Percentiles rank a stretch among this genome's conserved stretches.
Evolutionary conservation across 2,329 filamentous ascomycete species (phyloP).

Genomic region (Leptographium flavum): DNA sequence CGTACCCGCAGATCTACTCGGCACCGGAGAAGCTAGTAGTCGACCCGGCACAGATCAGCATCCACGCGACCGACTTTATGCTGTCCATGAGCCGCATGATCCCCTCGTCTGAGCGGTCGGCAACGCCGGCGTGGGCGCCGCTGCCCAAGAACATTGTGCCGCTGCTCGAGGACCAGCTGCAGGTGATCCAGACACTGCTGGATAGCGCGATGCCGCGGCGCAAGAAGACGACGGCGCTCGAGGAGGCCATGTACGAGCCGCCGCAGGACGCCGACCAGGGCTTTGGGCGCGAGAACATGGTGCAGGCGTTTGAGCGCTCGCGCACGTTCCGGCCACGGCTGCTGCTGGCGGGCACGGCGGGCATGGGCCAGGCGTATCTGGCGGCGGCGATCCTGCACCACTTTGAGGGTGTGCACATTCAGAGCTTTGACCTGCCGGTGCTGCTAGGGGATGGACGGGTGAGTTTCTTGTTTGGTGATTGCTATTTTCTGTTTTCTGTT

Average conservation of each 20-base stretch:
- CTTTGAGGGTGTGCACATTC: constrained; percentile 86
- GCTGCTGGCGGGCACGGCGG: constrained; percentile 64
- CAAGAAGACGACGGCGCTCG: constrained; percentile 75
- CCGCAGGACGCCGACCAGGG: constrained; percentile 70
- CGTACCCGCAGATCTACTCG: constrained; percentile 90
- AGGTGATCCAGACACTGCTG: constrained; percentile 51
- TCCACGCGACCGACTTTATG: constrained; percentile 93
- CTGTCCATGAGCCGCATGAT: constrained; percentile 92
- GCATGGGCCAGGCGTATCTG: constrained; percentile 91
- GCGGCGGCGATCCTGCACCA: constrained; percentile 75
- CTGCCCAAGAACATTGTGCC: constrained; percentile 71
- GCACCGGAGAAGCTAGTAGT: constrained; percentile 84
- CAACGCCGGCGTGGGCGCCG: constrained; percentile 69
- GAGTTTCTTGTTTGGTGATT: constrained; percentile 20
- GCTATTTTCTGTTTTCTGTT: too few relatives aligned
- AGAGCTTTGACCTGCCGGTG: constrained; percentile 83
- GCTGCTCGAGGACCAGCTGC: constrained; percentile 59
- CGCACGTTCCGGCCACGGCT: constrained; percentile 80
- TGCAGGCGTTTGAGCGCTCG: constrained; percentile 70
- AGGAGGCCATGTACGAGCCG: constrained; percentile 86
- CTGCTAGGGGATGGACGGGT: constrained; percentile 72
- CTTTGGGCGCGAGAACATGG: constrained; percentile 66
- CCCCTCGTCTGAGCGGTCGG: constrained; percentile 83
- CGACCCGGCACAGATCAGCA: constrained; percentile 67
- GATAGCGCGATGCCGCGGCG: constrained; percentile 69